Conservation (phyloP, 225 moss, liverwort and hornwort genomes). For the Anthoceros angustus region DNA sequence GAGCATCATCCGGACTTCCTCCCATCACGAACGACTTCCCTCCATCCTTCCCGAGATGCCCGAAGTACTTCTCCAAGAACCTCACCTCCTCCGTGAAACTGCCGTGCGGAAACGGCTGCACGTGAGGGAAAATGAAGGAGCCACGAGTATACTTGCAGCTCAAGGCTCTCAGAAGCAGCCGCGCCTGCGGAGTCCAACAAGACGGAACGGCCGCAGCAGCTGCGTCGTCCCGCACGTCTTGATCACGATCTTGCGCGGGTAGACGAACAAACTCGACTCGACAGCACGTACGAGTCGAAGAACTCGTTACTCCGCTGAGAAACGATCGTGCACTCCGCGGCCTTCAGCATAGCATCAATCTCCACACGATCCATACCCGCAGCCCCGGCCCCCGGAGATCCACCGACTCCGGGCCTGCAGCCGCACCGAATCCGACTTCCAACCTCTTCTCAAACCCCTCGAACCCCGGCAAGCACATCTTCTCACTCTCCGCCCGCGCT, state of each 20-base stretch:
- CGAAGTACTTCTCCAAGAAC: slow-evolving; percentile 55
- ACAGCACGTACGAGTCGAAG: too few species aligned
- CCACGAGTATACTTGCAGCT: slow-evolving; percentile 62
- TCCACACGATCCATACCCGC: too few species aligned
- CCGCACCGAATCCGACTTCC: slow-evolving; percentile 56
- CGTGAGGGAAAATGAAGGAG: slow-evolving; percentile 62
- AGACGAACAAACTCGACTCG: too few species aligned
- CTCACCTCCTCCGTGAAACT: slow-evolving; percentile 58
- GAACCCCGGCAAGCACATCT: slow-evolving; percentile 32
- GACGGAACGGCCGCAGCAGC: slow-evolving; percentile 35
- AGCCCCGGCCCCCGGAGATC: too few species aligned
- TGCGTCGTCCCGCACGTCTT: slow-evolving; percentile 17
- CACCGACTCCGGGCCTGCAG: slow-evolving; percentile 17
- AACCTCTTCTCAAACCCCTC: slow-evolving; percentile 89
- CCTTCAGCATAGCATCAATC: too few species aligned
- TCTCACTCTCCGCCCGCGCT: not conserved
- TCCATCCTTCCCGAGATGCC: slow-evolving; percentile 31
- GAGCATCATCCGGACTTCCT: slow-evolving; percentile 14
- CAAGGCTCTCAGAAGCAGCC: slow-evolving; percentile 28
- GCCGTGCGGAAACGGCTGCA: slow-evolving; percentile 60
- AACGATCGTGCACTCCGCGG: too few species aligned
- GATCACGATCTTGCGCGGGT: slow-evolving; percentile 36
- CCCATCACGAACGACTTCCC: slow-evolving; percentile 68
- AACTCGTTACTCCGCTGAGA: too few species aligned
- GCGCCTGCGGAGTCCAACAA: slow-evolving; percentile 27